Conservation (phyloP, 805 yeast genomes). For the Saccharomycodes ludwigii region DNA sequence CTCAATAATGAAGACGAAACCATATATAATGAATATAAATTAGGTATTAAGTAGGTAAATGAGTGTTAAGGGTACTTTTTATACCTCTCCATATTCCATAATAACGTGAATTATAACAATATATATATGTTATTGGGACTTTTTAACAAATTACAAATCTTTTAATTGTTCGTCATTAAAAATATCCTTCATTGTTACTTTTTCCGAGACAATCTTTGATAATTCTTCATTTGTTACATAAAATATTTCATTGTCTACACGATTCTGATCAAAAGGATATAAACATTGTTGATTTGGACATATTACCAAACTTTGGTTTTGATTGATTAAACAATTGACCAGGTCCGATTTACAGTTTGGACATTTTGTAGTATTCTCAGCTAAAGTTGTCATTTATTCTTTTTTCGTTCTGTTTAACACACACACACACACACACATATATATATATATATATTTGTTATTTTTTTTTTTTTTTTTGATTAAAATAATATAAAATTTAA, state of each 20-base stretch:
- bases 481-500: no score
- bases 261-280: constrained; percentile 19
- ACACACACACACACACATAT: no score
- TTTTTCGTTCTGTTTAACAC: no score
- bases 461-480: no score
- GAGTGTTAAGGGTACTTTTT: no score
- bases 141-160: no score
- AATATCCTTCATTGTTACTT: background rate
- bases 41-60: background rate
- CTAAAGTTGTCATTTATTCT: no score
- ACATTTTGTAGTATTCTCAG: no score
- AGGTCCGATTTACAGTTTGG: constrained; percentile 17
- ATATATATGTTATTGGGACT: background rate
- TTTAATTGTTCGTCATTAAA: background rate
- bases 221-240: constrained; percentile 20
- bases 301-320: constrained; percentile 21
- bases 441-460: no score
- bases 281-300: constrained; percentile 18
- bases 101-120: no score
- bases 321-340: constrained; percentile 22
- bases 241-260: constrained; percentile 12
- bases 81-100: no score
- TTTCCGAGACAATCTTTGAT: constrained; percentile 13
- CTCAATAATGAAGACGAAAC: constrained; percentile 31
- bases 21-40: constrained; percentile 7